phyloP scores from a whole-genome alignment of 177 flowering plant species.

The Vitis hybrid region DNA sequence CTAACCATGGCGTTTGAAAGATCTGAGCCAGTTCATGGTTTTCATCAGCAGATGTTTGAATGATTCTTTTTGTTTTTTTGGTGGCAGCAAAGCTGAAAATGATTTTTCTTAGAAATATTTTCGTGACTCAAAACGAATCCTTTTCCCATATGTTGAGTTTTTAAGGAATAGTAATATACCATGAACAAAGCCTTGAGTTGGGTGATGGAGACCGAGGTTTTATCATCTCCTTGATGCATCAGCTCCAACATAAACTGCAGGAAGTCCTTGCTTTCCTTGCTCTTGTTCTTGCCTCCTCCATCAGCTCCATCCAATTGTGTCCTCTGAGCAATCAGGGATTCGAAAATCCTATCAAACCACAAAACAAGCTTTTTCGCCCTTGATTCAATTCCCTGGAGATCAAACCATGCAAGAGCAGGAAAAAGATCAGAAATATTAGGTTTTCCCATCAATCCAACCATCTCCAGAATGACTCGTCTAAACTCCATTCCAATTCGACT shows the following conservation, averaged over 20 bases:
- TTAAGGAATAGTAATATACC: too few species aligned
- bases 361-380: neutral
- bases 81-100: too few species aligned
- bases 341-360: constrained; percentile 13
- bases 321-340: constrained; percentile 10
- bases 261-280: constrained; percentile 20
- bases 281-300: neutral
- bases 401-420: constrained; percentile 28
- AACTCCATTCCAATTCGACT: constrained; percentile 11
- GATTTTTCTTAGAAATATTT: too few species aligned
- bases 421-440: constrained; percentile 36
- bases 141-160: too few species aligned
- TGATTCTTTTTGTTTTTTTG: too few species aligned
- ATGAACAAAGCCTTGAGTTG: too few species aligned
- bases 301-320: neutral
- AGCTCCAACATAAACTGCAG: constrained; percentile 31
- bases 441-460: constrained; percentile 11
- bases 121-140: too few species aligned
- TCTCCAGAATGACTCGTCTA: constrained; percentile 2
- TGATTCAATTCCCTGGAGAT: constrained; percentile 33
- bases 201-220: constrained; percentile 12
- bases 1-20: too few species aligned
- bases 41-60: too few species aligned
- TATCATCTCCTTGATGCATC: constrained; percentile 16
- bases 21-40: too few species aligned